A percentile compares a stretch with the other conserved stretches of the same genome.
These are phyloP conservation scores for Monosporascus sp. DNA, from an alignment of 2,329 filamentous ascomycete genomes.

Conservation along the genomic window DNA sequence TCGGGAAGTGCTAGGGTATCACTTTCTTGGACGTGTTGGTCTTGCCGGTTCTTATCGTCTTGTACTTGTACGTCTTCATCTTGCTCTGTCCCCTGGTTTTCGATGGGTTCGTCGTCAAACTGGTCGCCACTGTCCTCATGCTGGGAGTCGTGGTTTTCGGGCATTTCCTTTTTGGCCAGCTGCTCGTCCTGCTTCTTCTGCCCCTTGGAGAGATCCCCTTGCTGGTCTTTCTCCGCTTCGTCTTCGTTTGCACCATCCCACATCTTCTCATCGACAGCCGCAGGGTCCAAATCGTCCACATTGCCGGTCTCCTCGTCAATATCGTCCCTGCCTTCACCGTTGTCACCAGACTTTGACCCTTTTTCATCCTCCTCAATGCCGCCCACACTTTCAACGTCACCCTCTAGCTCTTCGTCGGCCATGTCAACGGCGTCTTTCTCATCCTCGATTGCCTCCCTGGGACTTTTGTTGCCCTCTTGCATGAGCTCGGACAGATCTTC, in stretches of 20 bases:
- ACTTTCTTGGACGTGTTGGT: slow-evolving; percentile 75
- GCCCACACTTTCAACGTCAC: slow-evolving; percentile 66
- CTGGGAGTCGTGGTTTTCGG: slow-evolving; percentile 56
- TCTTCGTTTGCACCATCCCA: slow-evolving; percentile 87
- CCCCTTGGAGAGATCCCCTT: slow-evolving; percentile 67
- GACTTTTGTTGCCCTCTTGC: slow-evolving; percentile 68
- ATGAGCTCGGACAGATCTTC: slow-evolving; percentile 90
- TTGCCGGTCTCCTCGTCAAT: slow-evolving; percentile 88
- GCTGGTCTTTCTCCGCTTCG: slow-evolving; percentile 76
- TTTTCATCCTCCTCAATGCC: slow-evolving; percentile 56
- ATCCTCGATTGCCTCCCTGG: slow-evolving; percentile 65
- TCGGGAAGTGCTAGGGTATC: slow-evolving; percentile 80
- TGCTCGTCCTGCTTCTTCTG: slow-evolving; percentile 62
- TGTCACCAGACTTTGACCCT: slow-evolving; percentile 56
- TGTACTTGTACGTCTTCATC: slow-evolving; percentile 50
- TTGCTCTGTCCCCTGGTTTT: slow-evolving; percentile 57
- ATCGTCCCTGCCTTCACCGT: slow-evolving; percentile 63
- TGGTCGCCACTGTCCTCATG: slow-evolving; percentile 35
- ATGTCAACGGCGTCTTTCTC: slow-evolving; percentile 86
- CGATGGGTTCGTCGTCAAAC: slow-evolving; percentile 46
- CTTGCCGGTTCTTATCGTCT: slow-evolving; percentile 55
- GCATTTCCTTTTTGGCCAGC: slow-evolving; percentile 43
- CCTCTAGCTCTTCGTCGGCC: slow-evolving; percentile 88
- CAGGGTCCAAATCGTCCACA: slow-evolving; percentile 85
- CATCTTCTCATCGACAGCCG: slow-evolving; percentile 95